Evolutionary conservation across 2,329 filamentous ascomycete genomes (phyloP).

Genomic region (Diaporthe sp.): DNA sequence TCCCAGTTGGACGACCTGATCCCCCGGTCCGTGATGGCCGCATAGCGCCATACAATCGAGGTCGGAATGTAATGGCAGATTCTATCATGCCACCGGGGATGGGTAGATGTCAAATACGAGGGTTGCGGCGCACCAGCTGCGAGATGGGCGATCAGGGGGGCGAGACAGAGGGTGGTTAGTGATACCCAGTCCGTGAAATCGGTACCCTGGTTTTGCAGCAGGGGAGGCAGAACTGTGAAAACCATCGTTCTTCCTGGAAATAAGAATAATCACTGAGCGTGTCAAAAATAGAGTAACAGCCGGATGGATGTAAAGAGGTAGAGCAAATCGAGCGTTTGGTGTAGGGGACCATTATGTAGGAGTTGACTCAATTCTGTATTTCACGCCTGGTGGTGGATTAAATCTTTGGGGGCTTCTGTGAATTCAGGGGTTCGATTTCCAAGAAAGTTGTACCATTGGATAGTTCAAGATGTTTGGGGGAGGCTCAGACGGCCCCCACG

Average conservation of each 20-base stretch:
- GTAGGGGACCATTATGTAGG: no score
- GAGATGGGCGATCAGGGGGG: constrained; percentile 20
- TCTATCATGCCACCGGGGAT: constrained; percentile 19
- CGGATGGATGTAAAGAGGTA: no score
- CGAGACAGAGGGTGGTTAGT: constrained; percentile 6
- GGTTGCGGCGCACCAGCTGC: constrained; percentile 21
- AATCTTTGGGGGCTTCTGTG: no score
- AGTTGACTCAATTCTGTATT: no score
- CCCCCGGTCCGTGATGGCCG: constrained; percentile 1
- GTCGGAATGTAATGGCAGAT: not conserved
- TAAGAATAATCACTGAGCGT: no score
- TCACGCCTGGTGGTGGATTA: no score
- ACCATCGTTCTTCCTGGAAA: not conserved
- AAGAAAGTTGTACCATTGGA: no score
- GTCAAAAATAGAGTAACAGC: no score
- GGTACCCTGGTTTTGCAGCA: not conserved
- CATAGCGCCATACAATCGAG: constrained; percentile 16
- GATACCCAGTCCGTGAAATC: not conserved
- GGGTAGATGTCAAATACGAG: not conserved
- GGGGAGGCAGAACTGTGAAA: not conserved
- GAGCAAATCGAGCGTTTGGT: no score
- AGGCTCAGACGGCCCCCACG: no score
- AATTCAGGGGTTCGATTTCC: no score
- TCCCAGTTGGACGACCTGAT: not conserved
- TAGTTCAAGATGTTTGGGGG: no score